Conservation (phyloP, 1,139 yeast genomes). For the Debaryomycetaceae sp. region DNA sequence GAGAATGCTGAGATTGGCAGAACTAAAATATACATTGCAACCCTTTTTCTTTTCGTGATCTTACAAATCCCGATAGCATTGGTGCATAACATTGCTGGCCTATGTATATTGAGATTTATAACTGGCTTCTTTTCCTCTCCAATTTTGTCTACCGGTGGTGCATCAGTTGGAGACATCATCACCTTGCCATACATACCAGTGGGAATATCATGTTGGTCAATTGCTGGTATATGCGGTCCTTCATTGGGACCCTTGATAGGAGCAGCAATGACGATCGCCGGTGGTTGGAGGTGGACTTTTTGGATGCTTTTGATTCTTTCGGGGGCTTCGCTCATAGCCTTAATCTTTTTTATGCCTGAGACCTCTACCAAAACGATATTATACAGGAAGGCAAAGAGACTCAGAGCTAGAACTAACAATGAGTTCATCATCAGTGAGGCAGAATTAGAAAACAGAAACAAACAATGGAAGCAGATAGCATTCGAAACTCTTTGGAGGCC, state of each 20-base stretch:
- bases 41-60: slow-evolving; percentile 28
- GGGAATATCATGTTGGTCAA: slow-evolving; percentile 27
- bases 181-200: slow-evolving; percentile 22
- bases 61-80: slow-evolving; percentile 36
- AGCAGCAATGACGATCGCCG: slow-evolving; percentile 18
- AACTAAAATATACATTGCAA: slow-evolving; percentile 31
- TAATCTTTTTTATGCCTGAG: slow-evolving; percentile 46
- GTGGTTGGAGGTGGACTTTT: slow-evolving; percentile 44
- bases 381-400: slow-evolving; percentile 42
- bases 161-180: slow-evolving; percentile 29
- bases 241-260: slow-evolving; percentile 34
- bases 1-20: slow-evolving; percentile 54
- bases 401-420: slow-evolving; percentile 45
- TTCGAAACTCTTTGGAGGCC: slow-evolving; percentile 28
- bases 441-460: slow-evolving; percentile 34
- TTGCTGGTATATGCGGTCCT: slow-evolving; percentile 32
- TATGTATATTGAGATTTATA: slow-evolving; percentile 29
- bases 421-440: slow-evolving; percentile 38
- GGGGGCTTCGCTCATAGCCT: slow-evolving; percentile 27
- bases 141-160: slow-evolving; percentile 37
- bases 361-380: slow-evolving; percentile 46
- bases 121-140: slow-evolving; percentile 37
- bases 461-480: slow-evolving; percentile 19
- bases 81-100: slow-evolving; percentile 25
- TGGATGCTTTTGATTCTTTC: slow-evolving; percentile 41